These are phyloP conservation scores for Naegleria lovaniensis DNA, from an alignment of 208 protist species.

Conservation along the genomic window DNA sequence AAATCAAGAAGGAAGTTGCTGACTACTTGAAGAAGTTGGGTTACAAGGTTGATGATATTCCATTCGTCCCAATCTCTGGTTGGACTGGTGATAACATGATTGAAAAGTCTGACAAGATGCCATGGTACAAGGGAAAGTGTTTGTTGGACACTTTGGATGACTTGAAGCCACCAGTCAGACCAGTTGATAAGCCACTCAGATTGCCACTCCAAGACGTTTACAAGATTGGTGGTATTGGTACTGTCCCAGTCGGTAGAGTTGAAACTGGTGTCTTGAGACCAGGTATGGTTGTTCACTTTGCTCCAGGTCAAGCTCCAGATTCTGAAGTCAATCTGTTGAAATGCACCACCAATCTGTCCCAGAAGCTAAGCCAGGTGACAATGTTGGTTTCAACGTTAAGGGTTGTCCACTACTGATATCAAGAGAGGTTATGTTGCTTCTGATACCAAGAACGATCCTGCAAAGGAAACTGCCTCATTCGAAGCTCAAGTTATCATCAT, in stretches of 20 bases:
- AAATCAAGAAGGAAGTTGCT: slow-evolving; percentile 67
- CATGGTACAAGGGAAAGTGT: slow-evolving; percentile 79
- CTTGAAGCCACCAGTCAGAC: slow-evolving; percentile 67
- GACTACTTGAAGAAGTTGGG: slow-evolving; percentile 76
- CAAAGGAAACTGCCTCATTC: slow-evolving; percentile 62
- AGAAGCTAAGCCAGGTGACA: slow-evolving; percentile 48
- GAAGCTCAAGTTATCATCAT: slow-evolving; percentile 82
- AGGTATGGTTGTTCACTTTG: slow-evolving; percentile 47
- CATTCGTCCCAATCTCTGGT: slow-evolving; percentile 87
- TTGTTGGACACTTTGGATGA: slow-evolving; percentile 81
- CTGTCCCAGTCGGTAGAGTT: slow-evolving; percentile 84
- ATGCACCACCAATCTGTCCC: slow-evolving; percentile 44
- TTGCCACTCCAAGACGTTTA: slow-evolving; percentile 90
- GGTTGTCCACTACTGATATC: slow-evolving; percentile 80
- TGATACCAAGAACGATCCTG: slow-evolving; percentile 59
- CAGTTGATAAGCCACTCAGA: slow-evolving; percentile 84
- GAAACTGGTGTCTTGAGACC: slow-evolving; percentile 55
- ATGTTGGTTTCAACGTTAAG: slow-evolving; percentile 84
- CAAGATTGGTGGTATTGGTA: slow-evolving; percentile 92
- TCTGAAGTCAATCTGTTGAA: slow-evolving; percentile 48
- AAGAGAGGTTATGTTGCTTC: slow-evolving; percentile 65
- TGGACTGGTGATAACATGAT: slow-evolving; percentile 90
- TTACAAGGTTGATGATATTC: slow-evolving; percentile 80
- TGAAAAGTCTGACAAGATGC: slow-evolving; percentile 70
- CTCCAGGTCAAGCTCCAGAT: slow-evolving; percentile 36